phyloP scores from a whole-genome alignment of 1,284 basidiomycete genomes.

The Apiotrichum domesticum region DNA sequence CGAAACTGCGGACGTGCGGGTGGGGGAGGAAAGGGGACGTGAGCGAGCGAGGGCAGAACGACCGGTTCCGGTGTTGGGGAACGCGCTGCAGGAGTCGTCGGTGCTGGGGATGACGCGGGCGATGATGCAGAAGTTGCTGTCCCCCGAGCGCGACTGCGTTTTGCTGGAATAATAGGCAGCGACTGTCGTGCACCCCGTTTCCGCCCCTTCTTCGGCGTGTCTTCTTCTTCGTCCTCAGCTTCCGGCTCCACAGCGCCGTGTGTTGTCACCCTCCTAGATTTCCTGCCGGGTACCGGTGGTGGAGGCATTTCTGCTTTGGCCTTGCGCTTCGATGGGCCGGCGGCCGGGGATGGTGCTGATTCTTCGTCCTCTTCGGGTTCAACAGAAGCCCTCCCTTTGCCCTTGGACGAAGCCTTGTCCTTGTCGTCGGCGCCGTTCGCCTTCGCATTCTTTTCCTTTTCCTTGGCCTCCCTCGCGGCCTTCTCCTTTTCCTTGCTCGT shows the following conservation, averaged over 20 bases:
- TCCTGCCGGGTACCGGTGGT: slow-evolving; percentile 19
- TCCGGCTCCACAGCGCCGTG: background rate
- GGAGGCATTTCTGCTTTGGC: slow-evolving; percentile 23
- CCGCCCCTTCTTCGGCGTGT: slow-evolving; percentile 20
- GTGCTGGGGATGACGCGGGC: slow-evolving; percentile 13
- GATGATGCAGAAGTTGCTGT: slow-evolving; percentile 8
- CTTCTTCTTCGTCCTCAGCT: slow-evolving; percentile 1
- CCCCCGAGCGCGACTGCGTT: slow-evolving; percentile 6
- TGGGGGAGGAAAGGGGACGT: slow-evolving; percentile 31
- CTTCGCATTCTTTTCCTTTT: background rate
- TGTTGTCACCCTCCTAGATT: slow-evolving; percentile 20
- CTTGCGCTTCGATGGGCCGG: slow-evolving; percentile 2
- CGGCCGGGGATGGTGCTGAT: background rate
- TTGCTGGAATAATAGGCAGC: slow-evolving; percentile 23
- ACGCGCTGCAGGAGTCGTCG: background rate
- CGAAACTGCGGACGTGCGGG: slow-evolving; percentile 52
- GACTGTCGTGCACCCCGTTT: slow-evolving; percentile 22
- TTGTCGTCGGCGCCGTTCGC: background rate
- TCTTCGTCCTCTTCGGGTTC: background rate
- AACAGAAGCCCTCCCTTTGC: slow-evolving; percentile 8
- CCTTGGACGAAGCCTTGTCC: slow-evolving; percentile 8
- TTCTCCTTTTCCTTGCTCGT: background rate
- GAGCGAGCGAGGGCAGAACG: slow-evolving; percentile 34
- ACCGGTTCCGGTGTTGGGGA: slow-evolving; percentile 16
- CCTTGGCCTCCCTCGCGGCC: background rate